These are phyloP conservation scores for Aspergillus incahuasiensis DNA, from an alignment of 495 filamentous ascomycete genomes.

Conservation along the genomic window DNA sequence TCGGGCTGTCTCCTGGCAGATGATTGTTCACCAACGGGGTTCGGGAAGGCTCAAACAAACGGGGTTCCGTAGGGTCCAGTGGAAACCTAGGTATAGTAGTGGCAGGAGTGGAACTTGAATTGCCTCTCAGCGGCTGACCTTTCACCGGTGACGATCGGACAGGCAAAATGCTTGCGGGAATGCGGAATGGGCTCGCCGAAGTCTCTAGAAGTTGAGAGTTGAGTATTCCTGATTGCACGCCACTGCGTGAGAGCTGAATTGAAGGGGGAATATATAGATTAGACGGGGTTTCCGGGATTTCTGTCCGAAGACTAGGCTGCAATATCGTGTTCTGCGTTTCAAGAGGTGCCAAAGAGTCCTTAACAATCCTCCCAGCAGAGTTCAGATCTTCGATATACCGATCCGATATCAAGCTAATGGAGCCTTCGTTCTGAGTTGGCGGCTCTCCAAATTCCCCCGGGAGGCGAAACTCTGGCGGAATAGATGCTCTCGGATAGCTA, in stretches of 20 bases:
- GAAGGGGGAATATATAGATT: neutral
- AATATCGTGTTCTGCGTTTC: neutral
- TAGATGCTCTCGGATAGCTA: constrained; percentile 5
- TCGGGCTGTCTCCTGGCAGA: too few species aligned
- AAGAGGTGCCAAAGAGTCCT: neutral
- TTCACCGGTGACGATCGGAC: neutral
- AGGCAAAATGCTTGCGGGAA: neutral
- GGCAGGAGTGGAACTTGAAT: neutral
- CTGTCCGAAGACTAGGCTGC: neutral
- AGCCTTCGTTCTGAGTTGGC: neutral
- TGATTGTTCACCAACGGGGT: too few species aligned
- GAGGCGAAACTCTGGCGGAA: constrained; percentile 17
- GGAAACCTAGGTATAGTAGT: neutral
- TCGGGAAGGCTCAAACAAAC: constrained; percentile 7
- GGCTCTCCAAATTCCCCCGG: constrained; percentile 17
- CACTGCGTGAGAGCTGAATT: neutral
- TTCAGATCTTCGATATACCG: neutral
- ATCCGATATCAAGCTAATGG: neutral
- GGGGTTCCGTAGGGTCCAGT: neutral
- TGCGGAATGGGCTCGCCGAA: neutral
- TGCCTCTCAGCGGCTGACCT: neutral
- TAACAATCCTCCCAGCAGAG: neutral
- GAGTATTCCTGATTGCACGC: neutral
- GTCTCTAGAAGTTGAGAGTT: neutral
- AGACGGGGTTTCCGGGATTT: constrained; percentile 28